These are phyloP conservation scores for Pleodorina starrii DNA, from an alignment of 139 green algal species.

Conservation along the genomic window DNA sequence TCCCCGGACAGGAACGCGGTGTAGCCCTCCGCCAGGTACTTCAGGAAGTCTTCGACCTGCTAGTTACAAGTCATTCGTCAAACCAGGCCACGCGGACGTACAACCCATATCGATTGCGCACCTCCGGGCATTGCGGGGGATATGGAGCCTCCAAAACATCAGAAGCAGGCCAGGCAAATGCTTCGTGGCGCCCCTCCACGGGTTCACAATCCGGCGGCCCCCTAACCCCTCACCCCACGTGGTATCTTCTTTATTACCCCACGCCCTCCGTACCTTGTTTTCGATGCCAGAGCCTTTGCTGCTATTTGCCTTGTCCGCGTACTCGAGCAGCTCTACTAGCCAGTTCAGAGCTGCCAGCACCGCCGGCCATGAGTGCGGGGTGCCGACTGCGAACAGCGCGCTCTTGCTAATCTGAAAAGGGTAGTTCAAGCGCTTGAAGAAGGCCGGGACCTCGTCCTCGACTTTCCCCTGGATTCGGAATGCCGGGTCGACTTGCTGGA, in stretches of 20 bases:
- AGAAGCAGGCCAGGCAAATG: too few relatives aligned
- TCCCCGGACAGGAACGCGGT: conserved; percentile 18
- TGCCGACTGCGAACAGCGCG: conserved; percentile 91
- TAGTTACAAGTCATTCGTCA: neutral
- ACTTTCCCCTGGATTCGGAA: conserved; percentile 83
- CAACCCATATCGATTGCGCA: too few relatives aligned
- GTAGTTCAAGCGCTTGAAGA: conserved; percentile 96
- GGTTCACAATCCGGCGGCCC: too few relatives aligned
- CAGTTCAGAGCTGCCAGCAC: conserved; percentile 90
- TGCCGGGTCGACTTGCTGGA: conserved; percentile 85
- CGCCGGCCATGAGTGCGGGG: conserved; percentile 93
- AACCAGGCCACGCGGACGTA: too few relatives aligned
- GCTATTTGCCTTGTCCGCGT: conserved; percentile 81
- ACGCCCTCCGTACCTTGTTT: conserved; percentile 45
- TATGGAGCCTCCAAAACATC: too few relatives aligned
- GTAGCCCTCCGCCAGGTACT: conserved; percentile 38
- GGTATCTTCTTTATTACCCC: too few relatives aligned
- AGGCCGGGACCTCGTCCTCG: conserved; percentile 88
- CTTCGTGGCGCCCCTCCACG: too few relatives aligned
- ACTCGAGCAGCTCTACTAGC: conserved; percentile 94
- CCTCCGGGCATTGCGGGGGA: too few relatives aligned
- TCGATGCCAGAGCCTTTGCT: conserved; percentile 18
- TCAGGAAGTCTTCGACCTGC: conserved; percentile 34
- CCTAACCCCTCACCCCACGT: too few relatives aligned
- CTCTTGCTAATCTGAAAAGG: conserved; percentile 94